phyloP scores from a whole-genome alignment of 2,329 filamentous ascomycete species.

The Aspergillus proliferans region DNA sequence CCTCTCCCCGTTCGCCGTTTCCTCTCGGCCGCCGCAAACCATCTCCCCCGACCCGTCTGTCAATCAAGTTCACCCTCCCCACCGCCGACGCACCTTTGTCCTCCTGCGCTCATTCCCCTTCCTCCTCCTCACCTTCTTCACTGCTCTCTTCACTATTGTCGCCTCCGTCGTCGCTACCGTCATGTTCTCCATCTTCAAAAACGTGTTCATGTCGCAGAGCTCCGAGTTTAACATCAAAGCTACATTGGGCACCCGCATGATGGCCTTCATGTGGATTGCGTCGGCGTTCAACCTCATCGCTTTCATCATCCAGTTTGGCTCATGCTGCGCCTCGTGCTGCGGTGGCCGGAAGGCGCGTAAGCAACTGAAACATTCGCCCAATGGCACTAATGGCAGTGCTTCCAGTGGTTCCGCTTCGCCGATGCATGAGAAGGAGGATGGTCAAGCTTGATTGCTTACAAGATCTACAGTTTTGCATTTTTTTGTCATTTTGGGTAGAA shows the following conservation, averaged over 20 bases:
- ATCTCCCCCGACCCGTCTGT: constrained; percentile 22
- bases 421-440: constrained; percentile 11
- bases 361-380: constrained; percentile 17
- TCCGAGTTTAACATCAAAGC: constrained; percentile 70
- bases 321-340: constrained; percentile 63
- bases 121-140: constrained; percentile 60
- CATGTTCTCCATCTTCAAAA: constrained; percentile 75
- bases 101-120: constrained; percentile 57
- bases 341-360: constrained; percentile 34
- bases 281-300: constrained; percentile 60
- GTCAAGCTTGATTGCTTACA: background rate
- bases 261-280: constrained; percentile 86
- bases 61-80: constrained; percentile 24
- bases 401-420: constrained; percentile 7
- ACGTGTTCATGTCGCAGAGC: constrained; percentile 63
- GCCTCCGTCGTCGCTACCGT: constrained; percentile 72
- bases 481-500: background rate
- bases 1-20: constrained; percentile 49
- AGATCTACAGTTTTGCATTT: constrained; percentile 1
- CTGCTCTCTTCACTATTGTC: constrained; percentile 61
- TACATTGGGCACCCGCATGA: constrained; percentile 65
- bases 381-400: constrained; percentile 3
- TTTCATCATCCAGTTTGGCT: constrained; percentile 65
- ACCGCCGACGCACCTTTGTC: constrained; percentile 32
- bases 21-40: constrained; percentile 31